Evolutionary conservation across 805 yeast genomes (phyloP).

Genomic region (Yarrowia hollandica): DNA sequence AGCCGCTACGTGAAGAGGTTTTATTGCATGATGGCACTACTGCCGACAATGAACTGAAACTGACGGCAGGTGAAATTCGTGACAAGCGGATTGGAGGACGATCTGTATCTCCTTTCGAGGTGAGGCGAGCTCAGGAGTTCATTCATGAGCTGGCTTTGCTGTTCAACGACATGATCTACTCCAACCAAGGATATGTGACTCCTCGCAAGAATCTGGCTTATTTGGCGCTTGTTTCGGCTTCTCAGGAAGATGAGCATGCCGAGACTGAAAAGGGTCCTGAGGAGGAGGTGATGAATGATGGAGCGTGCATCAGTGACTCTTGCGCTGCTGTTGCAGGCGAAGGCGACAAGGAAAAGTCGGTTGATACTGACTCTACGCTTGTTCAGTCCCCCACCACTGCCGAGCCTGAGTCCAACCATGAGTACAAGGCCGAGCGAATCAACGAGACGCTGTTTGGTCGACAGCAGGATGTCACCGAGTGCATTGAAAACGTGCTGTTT

Average conservation of each 20-base stretch:
- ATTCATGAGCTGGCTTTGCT: slow-evolving; percentile 68
- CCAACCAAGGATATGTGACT: slow-evolving; percentile 62
- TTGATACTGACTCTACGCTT: slow-evolving; percentile 16
- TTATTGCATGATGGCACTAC: slow-evolving; percentile 42
- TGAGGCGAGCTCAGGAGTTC: slow-evolving; percentile 79
- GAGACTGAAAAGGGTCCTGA: slow-evolving; percentile 37
- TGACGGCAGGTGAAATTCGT: slow-evolving; percentile 39
- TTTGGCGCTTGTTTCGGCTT: slow-evolving; percentile 60
- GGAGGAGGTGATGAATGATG: slow-evolving; percentile 29
- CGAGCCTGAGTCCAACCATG: neutral
- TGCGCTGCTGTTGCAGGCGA: neutral
- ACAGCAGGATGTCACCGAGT: slow-evolving; percentile 97
- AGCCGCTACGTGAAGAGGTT: slow-evolving; percentile 72
- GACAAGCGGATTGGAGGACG: slow-evolving; percentile 85
- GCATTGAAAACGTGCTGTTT: slow-evolving; percentile 88
- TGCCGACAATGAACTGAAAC: slow-evolving; percentile 30
- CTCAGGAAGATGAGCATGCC: slow-evolving; percentile 15
- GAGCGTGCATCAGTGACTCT: neutral
- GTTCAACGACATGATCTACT: slow-evolving; percentile 67
- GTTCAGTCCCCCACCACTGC: slow-evolving; percentile 2
- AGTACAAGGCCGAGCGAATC: slow-evolving; percentile 23
- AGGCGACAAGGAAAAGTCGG: neutral
- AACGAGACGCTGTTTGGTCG: slow-evolving; percentile 62
- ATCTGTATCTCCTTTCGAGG: slow-evolving; percentile 72
- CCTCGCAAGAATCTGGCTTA: slow-evolving; percentile 86